Evolutionary conservation across 257 asterid species (phyloP), one percentile per base, ranked within the genome.

Genomic region (Nicotiana benthamiana): DNA sequence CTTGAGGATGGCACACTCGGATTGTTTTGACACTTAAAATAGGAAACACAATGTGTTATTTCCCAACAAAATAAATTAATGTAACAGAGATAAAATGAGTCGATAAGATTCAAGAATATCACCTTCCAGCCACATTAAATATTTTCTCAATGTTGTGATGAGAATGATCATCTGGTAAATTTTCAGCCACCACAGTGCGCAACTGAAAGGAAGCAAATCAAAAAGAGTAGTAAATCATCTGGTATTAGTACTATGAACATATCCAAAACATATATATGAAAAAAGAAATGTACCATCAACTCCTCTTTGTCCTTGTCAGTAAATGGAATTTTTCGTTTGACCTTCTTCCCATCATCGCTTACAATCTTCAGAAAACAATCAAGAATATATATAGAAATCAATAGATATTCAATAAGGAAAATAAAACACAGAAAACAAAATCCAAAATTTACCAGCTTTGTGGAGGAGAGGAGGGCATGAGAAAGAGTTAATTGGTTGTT

Each of bases 1-100:
- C 99, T 77, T 94, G 99, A 9, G 99, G 98, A 83, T 94, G 99
- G 86, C 97, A 94, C 82, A 96, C 90, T 17, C 98, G 86, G 77
- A 96, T 96, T 1, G 98, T 90, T 85, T 87, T 94, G 63, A 96
- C 94, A 9, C 97, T 40, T 96, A 62, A 43, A 53, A 34, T 65
- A 63, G 79, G 20, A 81, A 3, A 67, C 40, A 74, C 30, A 43
- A 63, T 36, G 5, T 62, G 65, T 79, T 2, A 79, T 9, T 74
- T 18, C 3, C 20, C 9, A 16, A 24, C 10, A 54, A 18, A 16
- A 24, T 7, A 54, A 18, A 26, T 0, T 77, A 4, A 30, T 3
- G 6, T 8, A 10, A 28, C 79, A 18, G 4, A 22, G 27, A 65
- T 43, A 46, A 22, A 40, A 20, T 46, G 13, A 13, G 22, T 22